Base-by-base conservation (phyloP, 176 grass and related monocot species). In the Pontederia paniculata region DNA sequence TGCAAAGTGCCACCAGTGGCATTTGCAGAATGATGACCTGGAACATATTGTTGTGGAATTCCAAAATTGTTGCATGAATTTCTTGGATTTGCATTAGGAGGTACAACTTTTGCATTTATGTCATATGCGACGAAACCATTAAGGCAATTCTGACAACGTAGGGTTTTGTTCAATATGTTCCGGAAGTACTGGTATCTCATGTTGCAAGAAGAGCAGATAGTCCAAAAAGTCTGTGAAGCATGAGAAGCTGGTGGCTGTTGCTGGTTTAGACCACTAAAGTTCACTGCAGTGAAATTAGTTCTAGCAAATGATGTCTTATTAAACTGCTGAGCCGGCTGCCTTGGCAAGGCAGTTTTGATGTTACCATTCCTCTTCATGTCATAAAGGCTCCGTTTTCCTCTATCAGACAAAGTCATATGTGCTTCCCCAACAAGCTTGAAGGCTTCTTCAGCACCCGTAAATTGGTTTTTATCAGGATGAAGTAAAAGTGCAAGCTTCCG, bases 361-460 rank as follows among this genome's bases (percentile, higher is more conserved):
- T 57, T 51, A 62, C 13, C 45, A 25, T 47, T 85, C 79, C 84
- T 82, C 77, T 85, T 96, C 60, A 81, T 83, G 67, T 96, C 76
- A 85, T 96, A 69, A 53, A 76, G 50, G 54, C 43, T 46, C 12
- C 90, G 82, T 63, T 83, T 96, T 45, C 76, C 66, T 50, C 12
- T 57, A 48, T 96, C 90, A 44, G 73, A 80, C 59, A 96, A 74
- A 1, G 64, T 76, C 45, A 65, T 80, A 67, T 96, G 81, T 55
- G 90, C 90, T 77, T 96, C 90, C 52, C 85, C 90, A 23, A 96
- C 74, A 73, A 89, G 78, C 67, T 96, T 96, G 70, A 96, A 96
- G 15, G 90, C 90, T 21, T 85, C 81, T 57, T 89, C 90, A 57
- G 90, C 90, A 67, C 90, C 85, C 18, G 76, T 47, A 56, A 96